Base-by-base conservation (phyloP, 2,329 filamentous ascomycete genomes). In the Alternaria consortialis region DNA sequence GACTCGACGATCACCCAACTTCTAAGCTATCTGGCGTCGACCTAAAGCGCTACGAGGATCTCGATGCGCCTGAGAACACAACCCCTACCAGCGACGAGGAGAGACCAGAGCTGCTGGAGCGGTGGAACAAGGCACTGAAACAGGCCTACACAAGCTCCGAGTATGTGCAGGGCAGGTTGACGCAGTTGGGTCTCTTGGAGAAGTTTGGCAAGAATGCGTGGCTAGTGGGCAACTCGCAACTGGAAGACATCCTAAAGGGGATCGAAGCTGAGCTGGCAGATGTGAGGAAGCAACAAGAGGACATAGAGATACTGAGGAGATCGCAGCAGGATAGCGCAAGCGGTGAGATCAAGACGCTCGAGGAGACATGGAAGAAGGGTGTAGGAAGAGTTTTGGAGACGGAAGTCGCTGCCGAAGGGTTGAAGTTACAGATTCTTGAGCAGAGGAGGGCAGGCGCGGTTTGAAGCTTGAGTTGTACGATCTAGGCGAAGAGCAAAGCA, bases 131-230 rank as follows among this genome's bases (percentile, higher is more conserved):
- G 37, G 82, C 83, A 1, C 75, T 89, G 48, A 81, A 81, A 53
- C 82, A 82, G 65, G 86, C 88, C 23, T 88, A 89, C 74, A 84
- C 84, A 0, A 84, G 84, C 52, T 84, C 84, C 40, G 83, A 85
- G 4, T 89, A 90, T 74, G 80, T 91, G 23, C 79, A 82, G 2
- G 81, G 80, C 52, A 81, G 87, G 27, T 78, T 85, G 52, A 83
- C 85, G 43, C 88, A 90, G 78, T 86, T 97, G 17, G 82, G 84
- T 1, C 84, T 97, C n/a, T 86, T 97, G 20, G 91, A 95, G 71
- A 85, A 85, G 52, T 90, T 90, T 78, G 95, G 94, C 68, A 92
- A 92, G 80, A 97, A 97, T 78, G 90, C 92, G 9, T 98, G 95
- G 94, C 84, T 99, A 56, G 86, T 97, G 8, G 88, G 88, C 6